A percentile compares a stretch with the other conserved stretches of the same genome.
Evolutionary conservation across 2,329 filamentous ascomycete species (phyloP).

Genomic region (Ophiocordyceps unilateralis): DNA sequence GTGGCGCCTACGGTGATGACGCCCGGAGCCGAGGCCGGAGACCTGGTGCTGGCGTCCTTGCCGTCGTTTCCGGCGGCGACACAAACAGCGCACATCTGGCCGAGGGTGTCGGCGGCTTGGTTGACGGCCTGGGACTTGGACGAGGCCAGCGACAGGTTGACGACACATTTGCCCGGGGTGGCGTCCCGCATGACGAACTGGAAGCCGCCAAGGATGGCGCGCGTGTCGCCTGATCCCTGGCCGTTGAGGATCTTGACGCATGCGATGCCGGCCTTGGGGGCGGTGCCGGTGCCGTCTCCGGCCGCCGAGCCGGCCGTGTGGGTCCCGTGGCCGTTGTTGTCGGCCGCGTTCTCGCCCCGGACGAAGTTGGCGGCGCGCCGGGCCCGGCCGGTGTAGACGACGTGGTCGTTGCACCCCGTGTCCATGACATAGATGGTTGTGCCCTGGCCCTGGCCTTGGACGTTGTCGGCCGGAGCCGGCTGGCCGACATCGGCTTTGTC

Average conservation of each 20-base stretch:
- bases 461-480: too few relatives aligned
- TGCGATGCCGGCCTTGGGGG: conserved; percentile 35
- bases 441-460: conserved; percentile 14
- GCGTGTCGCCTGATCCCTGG: conserved; percentile 18
- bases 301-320: conserved; percentile 47
- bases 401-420: conserved; percentile 43
- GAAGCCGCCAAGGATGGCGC: conserved; percentile 40
- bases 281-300: conserved; percentile 42
- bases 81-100: conserved; percentile 27
- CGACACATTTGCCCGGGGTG: conserved; percentile 32
- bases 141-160: conserved; percentile 48
- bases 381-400: conserved; percentile 38
- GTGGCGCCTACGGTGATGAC: conserved; percentile 45
- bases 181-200: conserved; percentile 23
- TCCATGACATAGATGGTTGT: conserved; percentile 48
- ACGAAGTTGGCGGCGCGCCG: conserved; percentile 34
- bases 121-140: conserved; percentile 31
- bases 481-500: too few relatives aligned
- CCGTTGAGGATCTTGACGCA: conserved; percentile 45
- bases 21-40: conserved; percentile 35
- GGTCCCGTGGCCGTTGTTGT: conserved; percentile 45
- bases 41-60: conserved; percentile 30
- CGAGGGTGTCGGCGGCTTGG: conserved; percentile 2
- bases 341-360: conserved; percentile 25
- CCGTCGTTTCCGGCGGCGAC: conserved; percentile 45